Evolutionary conservation across 176 grass and related monocot genomes (phyloP), one percentile per base, ranked within the genome.

Genomic region (Poa pratensis): DNA sequence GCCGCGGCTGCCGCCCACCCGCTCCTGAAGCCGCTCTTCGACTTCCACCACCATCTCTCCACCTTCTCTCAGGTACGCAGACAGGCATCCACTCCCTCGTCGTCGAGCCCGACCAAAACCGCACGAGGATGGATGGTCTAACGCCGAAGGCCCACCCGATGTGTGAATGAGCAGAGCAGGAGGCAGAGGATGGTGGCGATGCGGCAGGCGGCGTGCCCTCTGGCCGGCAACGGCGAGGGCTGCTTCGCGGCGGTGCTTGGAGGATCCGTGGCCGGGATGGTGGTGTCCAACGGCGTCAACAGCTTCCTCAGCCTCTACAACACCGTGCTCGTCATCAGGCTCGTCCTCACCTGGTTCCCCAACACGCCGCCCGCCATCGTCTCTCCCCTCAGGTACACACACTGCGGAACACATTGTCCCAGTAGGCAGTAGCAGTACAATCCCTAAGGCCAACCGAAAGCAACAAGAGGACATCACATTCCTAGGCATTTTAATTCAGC

Each of bases 231-330:
- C 14, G 71, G 66, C 27, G 69, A 88, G 16, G 77, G 83, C 16
- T 87, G 90, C 67, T 98, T 98, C 89, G 96, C 93, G 7, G 96
- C 91, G 24, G 81, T 98, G 70, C 76, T 98, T 32, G 96, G 96
- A 24, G 90, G 82, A 63, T 98, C 96, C 2, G 90, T 95, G 64
- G 96, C 93, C 24, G 93, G 86, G 3, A 52, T 95, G 85, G 93
- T 98, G 69, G 93, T 98, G 78, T 55, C 96, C 77, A 98, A 86
- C 82, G 96, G 96, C 48, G 80, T 98, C 74, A 86, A 90, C 81
- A 98, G 90, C 85, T 98, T 98, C 91, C 87, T 98, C 81, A 98
- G 80, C 89, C 78, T 98, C 49, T 98, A 98, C 91, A 98, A 96
- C 83, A 95, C 89, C 42, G 78, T 98, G 76, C 91, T 98, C 55